Base-by-base conservation (phyloP, 2,329 filamentous ascomycete species). In the Xylariaceae sp. region DNA sequence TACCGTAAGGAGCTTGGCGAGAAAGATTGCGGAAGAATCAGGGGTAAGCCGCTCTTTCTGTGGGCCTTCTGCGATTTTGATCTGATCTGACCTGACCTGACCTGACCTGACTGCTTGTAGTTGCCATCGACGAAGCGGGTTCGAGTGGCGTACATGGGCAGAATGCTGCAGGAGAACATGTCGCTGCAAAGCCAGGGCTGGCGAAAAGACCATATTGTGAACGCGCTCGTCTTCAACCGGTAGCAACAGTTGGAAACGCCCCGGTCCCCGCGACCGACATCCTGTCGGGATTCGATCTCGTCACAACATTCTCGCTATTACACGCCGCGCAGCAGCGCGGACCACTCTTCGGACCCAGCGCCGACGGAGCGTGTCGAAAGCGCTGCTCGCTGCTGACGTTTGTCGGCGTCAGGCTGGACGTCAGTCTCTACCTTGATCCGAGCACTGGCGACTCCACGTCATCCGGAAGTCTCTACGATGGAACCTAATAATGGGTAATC, bases 111-210 rank as follows among this genome's bases (percentile, higher is more conserved):
- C 19, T 19, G 19, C 19, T 19, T 31, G 51, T 62, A 87, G 86
- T 73, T 91, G 34, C 70, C 78, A 1, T 67, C 75, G 6, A 74
- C 74, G 44, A 83, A 81, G 58, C 80, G 77, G 47, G 75, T 96
- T 49, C 83, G 83, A 51, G 80, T 96, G 56, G 85, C 84, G 26
- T 95, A 95, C 69, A 79, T 94, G 71, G 91, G 91, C 62, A 89
- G 85, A 67, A 81, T 91, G 49, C 78, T 96, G 45, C 84, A 85
- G 60, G 88, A 92, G 60, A 77, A 78, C 51, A 68, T 80, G 26
- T 78, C 85, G 0, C 74, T 96, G 19, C 70, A 76, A 44, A 78
- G 80, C 2, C 87, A 94, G 63, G 87, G 87, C 47, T 96, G 89
- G 88, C 81, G 84, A 63, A 77, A 80, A 57, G 87, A 84, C 37